A percentile compares a stretch with the other conserved stretches of the same genome.
These are phyloP conservation scores for Kwoniella sp. DNA, from an alignment of 768 basidiomycete species.

Conservation along the genomic window DNA sequence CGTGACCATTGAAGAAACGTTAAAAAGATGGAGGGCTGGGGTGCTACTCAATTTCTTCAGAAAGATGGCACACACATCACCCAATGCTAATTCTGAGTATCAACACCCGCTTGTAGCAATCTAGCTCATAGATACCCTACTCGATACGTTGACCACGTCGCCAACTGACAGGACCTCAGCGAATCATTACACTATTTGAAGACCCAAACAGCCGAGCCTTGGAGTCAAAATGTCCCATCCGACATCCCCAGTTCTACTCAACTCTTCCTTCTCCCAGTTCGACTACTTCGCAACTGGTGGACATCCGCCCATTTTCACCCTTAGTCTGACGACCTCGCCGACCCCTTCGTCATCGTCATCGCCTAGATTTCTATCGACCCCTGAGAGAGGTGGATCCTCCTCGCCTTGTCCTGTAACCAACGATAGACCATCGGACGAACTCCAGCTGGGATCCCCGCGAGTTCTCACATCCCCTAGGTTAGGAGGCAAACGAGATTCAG, in stretches of 20 bases:
- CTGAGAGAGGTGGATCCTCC: slow-evolving; percentile 7
- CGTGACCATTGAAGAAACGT: neutral
- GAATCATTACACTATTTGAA: neutral
- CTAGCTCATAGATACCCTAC: neutral
- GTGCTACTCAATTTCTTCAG: neutral
- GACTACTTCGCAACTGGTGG: slow-evolving; percentile 28
- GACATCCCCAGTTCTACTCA: slow-evolving; percentile 29
- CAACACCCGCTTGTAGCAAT: neutral
- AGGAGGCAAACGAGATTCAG: neutral
- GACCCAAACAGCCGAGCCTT: neutral
- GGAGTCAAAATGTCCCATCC: slow-evolving; percentile 19
- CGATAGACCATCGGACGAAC: neutral
- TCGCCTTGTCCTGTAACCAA: slow-evolving; percentile 2
- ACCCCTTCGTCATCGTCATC: slow-evolving; percentile 6
- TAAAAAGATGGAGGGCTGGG: neutral
- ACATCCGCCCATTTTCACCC: slow-evolving; percentile 16
- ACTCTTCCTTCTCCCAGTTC: slow-evolving; percentile 35
- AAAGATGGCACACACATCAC: neutral
- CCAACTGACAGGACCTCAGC: neutral
- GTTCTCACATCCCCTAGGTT: slow-evolving; percentile 13
- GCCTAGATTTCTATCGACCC: slow-evolving; percentile 12
- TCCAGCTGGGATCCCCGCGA: slow-evolving; percentile 6
- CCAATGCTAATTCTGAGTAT: neutral
- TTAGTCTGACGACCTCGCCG: slow-evolving; percentile 11
- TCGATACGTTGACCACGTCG: neutral